Percentiles rank a stretch among this genome's conserved stretches.
Evolutionary conservation across 2,329 filamentous ascomycete species (phyloP).

Genomic region (Talaromyces islandicus): DNA sequence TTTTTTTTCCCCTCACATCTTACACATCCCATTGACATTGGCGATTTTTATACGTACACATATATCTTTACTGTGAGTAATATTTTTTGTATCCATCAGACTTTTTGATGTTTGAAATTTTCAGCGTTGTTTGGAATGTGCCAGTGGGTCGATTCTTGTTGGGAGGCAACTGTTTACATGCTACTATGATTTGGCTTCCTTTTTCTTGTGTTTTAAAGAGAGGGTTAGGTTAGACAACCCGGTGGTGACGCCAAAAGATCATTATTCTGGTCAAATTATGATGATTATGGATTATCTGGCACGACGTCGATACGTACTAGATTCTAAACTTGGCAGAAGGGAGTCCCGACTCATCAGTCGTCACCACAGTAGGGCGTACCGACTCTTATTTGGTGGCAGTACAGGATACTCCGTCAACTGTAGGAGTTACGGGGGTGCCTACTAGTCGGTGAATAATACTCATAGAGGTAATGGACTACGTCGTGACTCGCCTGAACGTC

Average conservation of each 20-base stretch:
- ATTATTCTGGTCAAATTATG: neutral
- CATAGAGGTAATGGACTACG: too few species aligned
- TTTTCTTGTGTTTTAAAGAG: neutral
- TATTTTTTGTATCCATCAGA: neutral
- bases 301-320: too few species aligned
- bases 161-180: neutral
- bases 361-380: neutral
- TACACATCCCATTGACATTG: neutral
- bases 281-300: neutral
- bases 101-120: neutral
- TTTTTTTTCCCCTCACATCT: neutral
- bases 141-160: neutral
- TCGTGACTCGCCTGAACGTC: neutral
- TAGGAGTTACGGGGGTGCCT: neutral
- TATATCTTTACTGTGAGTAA: neutral
- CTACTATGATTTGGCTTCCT: neutral
- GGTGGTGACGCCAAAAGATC: neutral
- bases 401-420: too few species aligned
- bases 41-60: neutral
- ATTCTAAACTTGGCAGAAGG: too few species aligned
- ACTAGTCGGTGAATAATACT: neutral
- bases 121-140: neutral
- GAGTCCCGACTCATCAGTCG: neutral
- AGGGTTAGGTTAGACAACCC: neutral
- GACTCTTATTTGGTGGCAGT: neutral